Evolutionary conservation across 2,329 filamentous ascomycete species (phyloP).

Genomic region (Didymella keratinophila): DNA sequence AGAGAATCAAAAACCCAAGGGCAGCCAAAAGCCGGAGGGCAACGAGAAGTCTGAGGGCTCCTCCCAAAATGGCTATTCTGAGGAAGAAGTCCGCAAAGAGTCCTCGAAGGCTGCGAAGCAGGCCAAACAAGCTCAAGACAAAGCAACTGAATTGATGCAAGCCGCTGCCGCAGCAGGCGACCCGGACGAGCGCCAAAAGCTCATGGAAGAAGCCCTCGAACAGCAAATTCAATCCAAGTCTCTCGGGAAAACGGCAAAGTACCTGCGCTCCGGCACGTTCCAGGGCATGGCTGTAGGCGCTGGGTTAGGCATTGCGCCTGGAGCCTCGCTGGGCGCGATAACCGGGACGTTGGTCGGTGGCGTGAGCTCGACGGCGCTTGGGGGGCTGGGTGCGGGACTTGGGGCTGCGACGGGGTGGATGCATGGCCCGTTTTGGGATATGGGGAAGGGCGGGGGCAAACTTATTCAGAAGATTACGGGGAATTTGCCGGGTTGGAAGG

Average conservation of each 20-base stretch:
- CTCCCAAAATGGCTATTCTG: conserved; percentile 21
- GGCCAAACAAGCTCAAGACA: conserved; percentile 28
- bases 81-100: conserved; percentile 30
- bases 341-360: conserved; percentile 34
- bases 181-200: conserved; percentile 30
- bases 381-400: conserved; percentile 30
- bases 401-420: conserved; percentile 30
- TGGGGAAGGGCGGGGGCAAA: conserved; percentile 27
- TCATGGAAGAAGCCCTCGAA: conserved; percentile 34
- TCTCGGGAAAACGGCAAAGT: conserved; percentile 37
- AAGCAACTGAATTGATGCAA: conserved; percentile 30
- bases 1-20: not conserved
- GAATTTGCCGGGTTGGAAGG: conserved; percentile 27
- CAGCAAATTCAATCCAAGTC: conserved; percentile 35
- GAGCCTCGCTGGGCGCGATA: conserved; percentile 30
- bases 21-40: not conserved
- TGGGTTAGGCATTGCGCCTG: conserved; percentile 32
- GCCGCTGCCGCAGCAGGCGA: conserved; percentile 29
- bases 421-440: conserved; percentile 26
- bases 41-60: not conserved
- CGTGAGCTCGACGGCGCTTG: conserved; percentile 29
- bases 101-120: conserved; percentile 31
- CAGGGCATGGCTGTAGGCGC: conserved; percentile 36
- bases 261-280: conserved; percentile 34
- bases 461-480: conserved; percentile 29